Evolutionary conservation across 2,329 filamentous ascomycete species (phyloP).

Genomic region (Nigrospora osmanthi): DNA sequence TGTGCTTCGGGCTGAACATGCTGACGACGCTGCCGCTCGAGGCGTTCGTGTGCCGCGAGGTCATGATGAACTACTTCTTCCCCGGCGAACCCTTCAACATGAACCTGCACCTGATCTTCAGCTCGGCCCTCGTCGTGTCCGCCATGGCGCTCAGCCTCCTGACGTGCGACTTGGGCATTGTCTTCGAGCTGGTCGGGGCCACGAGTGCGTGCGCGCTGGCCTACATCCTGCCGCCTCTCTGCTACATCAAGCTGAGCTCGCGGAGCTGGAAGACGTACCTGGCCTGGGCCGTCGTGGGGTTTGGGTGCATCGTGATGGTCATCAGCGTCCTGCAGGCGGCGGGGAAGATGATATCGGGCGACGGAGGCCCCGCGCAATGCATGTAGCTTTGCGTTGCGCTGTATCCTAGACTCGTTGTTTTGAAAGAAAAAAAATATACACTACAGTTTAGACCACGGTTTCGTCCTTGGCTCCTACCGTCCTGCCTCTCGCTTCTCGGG

Average conservation of each 20-base stretch:
- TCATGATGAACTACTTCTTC: constrained; percentile 81
- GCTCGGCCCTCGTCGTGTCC: constrained; percentile 69
- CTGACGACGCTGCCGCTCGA: constrained; percentile 93
- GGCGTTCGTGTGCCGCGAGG: constrained; percentile 94
- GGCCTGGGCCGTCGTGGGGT: constrained; percentile 64
- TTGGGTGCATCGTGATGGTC: constrained; percentile 72
- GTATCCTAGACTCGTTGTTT: no score
- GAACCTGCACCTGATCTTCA: constrained; percentile 79
- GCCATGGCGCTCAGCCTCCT: constrained; percentile 73
- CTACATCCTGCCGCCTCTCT: constrained; percentile 90
- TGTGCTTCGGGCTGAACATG: constrained; percentile 98
- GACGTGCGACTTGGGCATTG: constrained; percentile 87
- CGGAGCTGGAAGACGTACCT: constrained; percentile 66
- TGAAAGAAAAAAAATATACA: no score
- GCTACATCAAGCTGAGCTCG: constrained; percentile 87
- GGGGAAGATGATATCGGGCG: constrained; percentile 50
- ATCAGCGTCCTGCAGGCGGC: constrained; percentile 71
- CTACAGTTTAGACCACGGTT: no score
- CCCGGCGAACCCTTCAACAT: constrained; percentile 69
- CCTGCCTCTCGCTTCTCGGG: no score
- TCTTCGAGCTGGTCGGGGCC: constrained; percentile 93
- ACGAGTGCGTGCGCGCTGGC: constrained; percentile 91
- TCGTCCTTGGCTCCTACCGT: no score
- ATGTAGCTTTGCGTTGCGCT: background rate
- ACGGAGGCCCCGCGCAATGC: background rate